These are phyloP conservation scores for Jaltomata sinuosa DNA, from an alignment of 257 asterid species.

Conservation along the genomic window DNA sequence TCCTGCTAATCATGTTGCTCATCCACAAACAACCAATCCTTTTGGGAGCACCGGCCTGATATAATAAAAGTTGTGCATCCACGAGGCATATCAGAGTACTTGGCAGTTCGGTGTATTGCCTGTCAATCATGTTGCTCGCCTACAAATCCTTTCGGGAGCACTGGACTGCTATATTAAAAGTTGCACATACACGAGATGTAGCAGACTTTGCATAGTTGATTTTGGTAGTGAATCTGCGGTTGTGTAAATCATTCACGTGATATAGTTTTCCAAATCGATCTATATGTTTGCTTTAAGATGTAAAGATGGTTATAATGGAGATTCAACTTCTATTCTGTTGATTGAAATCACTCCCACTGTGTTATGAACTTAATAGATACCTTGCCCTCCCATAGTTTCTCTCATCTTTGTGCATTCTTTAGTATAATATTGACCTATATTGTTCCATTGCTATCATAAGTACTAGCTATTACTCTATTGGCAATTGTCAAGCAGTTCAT, in stretches of 20 bases:
- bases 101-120: conserved; percentile 53
- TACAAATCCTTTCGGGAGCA: conserved; percentile 65
- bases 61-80: conserved; percentile 12
- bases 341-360: background rate
- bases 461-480: background rate
- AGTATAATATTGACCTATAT: background rate
- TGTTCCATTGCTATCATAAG: background rate
- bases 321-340: background rate
- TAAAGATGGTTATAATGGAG: background rate
- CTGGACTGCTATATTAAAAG: background rate
- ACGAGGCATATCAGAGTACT: conserved; percentile 3
- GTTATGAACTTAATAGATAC: background rate
- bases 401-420: background rate
- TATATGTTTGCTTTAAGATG: conserved; percentile 3
- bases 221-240: conserved; percentile 24
- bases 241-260: conserved; percentile 14
- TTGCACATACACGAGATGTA: conserved; percentile 19
- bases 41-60: conserved; percentile 63
- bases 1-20: conserved; percentile 37
- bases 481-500: background rate
- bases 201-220: conserved; percentile 33
- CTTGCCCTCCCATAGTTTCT: background rate
- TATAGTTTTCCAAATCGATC: conserved; percentile 15
- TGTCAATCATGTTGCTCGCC: conserved; percentile 43
- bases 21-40: conserved; percentile 60